Evolutionary conservation across 192 early-diverging fungal species (phyloP), one percentile per base, ranked within the genome.

Genomic region (Backusella mclennaniae): DNA sequence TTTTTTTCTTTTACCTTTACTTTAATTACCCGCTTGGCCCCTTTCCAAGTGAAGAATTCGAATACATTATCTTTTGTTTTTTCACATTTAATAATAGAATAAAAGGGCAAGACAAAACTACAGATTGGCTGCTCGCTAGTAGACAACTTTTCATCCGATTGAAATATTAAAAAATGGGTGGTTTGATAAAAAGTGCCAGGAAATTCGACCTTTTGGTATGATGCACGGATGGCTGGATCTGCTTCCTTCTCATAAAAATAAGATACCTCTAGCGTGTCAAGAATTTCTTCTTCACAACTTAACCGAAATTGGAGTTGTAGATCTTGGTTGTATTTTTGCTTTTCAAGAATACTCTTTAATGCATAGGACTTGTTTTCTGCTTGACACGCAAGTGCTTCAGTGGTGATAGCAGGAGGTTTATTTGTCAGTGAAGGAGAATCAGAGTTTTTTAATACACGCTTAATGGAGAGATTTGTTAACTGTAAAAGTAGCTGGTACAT

Each of bases 401-500:
- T 26, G 56, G 0, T 63, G 2, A 33, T 44, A 15, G 44, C 15
- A 17, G 23, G 29, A 23, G 41, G 46, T 21, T 35, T 36, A 21
- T 49, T 17, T 33, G 52, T 21, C 12, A 67, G 5, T 11, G 36
- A 29, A 0, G 31, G 23, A 23, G 59, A 75, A 38, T 66, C 67
- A 23, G 74, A 75, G 79, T 90, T 93, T 75, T 97, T 92, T 71
- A 99, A 84, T 52, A 99, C 85, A 41, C 92, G 88, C 70, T 94
- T 89, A 93, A 98, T 95, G 9, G 96, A 92, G 59, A 93, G 83
- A 67, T 90, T 88, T 0, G 95, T 95, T 66, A 99, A 85, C 74
- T 97, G 94, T 68, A 96, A 92, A 17, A 99, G 84, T 73, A 98
- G 87, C 73, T 98, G 96, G 77, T 92, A 99, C 4, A 95, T 95